A percentile compares a stretch with the other conserved stretches of the same genome.
These are phyloP conservation scores for Isoetes taiwanensis DNA, from an alignment of 75 land plant species.

Conservation along the genomic window DNA sequence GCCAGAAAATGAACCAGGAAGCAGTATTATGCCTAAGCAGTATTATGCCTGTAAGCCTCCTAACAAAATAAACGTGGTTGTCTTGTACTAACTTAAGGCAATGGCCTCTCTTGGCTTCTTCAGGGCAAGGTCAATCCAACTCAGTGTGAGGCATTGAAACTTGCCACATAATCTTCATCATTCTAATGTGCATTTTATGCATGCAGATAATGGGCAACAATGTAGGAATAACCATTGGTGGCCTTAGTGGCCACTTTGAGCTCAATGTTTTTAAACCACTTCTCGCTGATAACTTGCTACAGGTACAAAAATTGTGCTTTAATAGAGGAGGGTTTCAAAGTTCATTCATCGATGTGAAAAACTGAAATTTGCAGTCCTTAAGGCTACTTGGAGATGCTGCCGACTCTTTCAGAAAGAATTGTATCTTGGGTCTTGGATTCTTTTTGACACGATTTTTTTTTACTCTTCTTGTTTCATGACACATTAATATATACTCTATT, in stretches of 20 bases:
- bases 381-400: conserved; percentile 93
- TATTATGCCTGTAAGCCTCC: no score
- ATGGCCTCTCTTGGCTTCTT: no score
- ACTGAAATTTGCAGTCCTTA: conserved; percentile 69
- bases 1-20: conserved; percentile 99
- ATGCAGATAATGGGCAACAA: conserved; percentile 93
- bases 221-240: conserved; percentile 83
- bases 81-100: no score
- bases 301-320: no score
- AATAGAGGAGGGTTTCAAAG: neutral
- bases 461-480: no score
- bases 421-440: conserved; percentile 96
- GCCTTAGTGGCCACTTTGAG: conserved; percentile 95
- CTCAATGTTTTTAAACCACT: conserved; percentile 91
- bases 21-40: conserved; percentile 99
- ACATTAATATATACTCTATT: no score
- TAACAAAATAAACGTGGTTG: neutral
- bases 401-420: conserved; percentile 89
- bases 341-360: no score
- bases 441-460: no score
- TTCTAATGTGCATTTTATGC: neutral
- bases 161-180: neutral
- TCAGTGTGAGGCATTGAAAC: conserved; percentile 93
- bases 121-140: conserved; percentile 99
- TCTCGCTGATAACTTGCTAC: conserved; percentile 69